Evolutionary conservation across 352 stramenopile species (phyloP).

Genomic region (Aphanomyces euteiches): DNA sequence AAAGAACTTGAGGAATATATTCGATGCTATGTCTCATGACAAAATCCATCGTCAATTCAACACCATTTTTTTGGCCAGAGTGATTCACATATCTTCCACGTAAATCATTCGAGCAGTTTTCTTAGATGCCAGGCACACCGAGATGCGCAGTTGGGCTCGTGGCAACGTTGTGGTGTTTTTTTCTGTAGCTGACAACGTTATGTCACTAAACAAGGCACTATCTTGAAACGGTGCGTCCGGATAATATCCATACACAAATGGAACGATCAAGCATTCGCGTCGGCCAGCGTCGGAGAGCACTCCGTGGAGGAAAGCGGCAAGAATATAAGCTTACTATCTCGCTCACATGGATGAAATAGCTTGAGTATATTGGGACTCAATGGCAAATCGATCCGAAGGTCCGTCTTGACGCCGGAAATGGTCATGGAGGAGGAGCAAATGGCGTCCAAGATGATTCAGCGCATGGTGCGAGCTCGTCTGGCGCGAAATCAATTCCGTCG

Average conservation of each 20-base stretch:
- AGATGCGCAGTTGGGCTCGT: no score
- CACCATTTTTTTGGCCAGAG: no score
- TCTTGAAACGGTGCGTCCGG: background rate
- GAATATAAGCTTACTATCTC: background rate
- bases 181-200: no score
- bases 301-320: conserved; percentile 4
- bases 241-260: conserved; percentile 8
- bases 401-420: conserved; percentile 14
- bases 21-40: no score
- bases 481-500: conserved; percentile 15
- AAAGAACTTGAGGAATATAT: no score
- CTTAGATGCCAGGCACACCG: no score
- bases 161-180: no score
- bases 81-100: no score
- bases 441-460: conserved; percentile 13
- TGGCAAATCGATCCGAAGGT: background rate
- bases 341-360: background rate
- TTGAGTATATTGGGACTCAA: conserved; percentile 6
- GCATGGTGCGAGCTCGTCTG: conserved; percentile 13
- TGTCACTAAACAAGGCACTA: background rate
- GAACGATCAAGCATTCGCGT: conserved; percentile 1
- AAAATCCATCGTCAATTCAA: no score
- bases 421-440: conserved; percentile 12
- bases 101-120: no score
- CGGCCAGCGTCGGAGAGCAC: background rate